These are phyloP conservation scores for Ustilago hordei DNA, from an alignment of 1,284 basidiomycete genomes.

Conservation along the genomic window DNA sequence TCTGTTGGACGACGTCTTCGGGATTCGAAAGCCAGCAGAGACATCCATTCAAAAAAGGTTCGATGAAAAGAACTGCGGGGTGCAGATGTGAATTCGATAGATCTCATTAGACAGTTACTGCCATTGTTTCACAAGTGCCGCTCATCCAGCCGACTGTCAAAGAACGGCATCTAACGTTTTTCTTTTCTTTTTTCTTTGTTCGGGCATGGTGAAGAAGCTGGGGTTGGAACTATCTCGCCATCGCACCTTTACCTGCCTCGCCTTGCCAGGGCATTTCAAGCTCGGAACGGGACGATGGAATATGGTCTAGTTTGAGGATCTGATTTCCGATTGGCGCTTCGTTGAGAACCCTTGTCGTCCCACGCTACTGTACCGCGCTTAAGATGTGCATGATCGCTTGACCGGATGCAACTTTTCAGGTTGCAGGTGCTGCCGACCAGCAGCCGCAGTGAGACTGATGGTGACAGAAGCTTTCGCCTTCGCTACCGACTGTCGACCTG, in stretches of 20 bases:
- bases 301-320: not conserved
- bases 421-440: not conserved
- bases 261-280: not conserved
- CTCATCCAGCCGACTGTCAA: not conserved
- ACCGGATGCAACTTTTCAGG: not conserved
- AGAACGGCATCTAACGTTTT: not conserved
- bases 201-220: no score
- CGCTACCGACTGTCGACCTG: not conserved
- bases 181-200: not conserved
- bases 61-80: constrained; percentile 1
- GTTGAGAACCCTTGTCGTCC: not conserved
- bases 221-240: not conserved
- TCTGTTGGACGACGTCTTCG: not conserved
- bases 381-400: not conserved
- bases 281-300: not conserved
- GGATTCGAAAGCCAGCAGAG: not conserved
- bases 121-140: not conserved
- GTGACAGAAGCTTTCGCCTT: not conserved
- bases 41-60: not conserved
- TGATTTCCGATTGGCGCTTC: not conserved
- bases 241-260: not conserved
- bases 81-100: not conserved
- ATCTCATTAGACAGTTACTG: not conserved
- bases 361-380: not conserved
- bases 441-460: not conserved